Base-by-base conservation (phyloP, 306 rosid genomes). In the Morella rubra region DNA sequence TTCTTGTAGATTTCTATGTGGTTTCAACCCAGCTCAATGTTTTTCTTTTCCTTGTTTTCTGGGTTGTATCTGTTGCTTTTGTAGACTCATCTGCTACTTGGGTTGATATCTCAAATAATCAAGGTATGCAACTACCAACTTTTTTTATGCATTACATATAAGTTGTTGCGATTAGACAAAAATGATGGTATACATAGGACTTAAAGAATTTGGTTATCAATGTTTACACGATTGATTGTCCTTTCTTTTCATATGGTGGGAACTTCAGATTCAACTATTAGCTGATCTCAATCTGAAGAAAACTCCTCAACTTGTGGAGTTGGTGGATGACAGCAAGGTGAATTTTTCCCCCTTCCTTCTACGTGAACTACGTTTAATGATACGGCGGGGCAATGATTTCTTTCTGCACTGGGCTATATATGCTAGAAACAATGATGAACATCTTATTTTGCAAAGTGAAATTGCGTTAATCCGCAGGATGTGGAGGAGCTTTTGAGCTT, bases 271-370 rank as follows among this genome's bases (percentile, higher is more conserved):
- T 91, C 99, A 96, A 90, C 61, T 96, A 66, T 86, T 96, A 80
- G 97, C 99, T 75, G 93, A 89, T 88, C 96, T 96, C 76, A 88
- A 91, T 91, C 91, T 96, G 88, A 96, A 93, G 93, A 91, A 92
- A 81, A 96, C 99, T 85, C 99, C 99, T 76, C 96, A 96, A 77
- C 99, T 96, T 72, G 87, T 96, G 84, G 99, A 93, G 87, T 75
- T 96, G 83, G 93, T 96, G 83, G 98, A 91, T 84, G 99, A 96
- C 75, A 93, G 93, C 89, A 76, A 87, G 93, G 99, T 96, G 51
- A 78, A 69, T 65, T 66, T 20, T 79, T 82, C 66, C 37, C 5
- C 42, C 53, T 40, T 13, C 20, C 13, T 78, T 76, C 64, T 3
- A 71, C 44, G 47, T 66, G 44, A 47, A 75, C 65, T 73, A 58